Evolutionary conservation across 1,284 basidiomycete genomes (phyloP).

Genomic region (Irpex sp.): DNA sequence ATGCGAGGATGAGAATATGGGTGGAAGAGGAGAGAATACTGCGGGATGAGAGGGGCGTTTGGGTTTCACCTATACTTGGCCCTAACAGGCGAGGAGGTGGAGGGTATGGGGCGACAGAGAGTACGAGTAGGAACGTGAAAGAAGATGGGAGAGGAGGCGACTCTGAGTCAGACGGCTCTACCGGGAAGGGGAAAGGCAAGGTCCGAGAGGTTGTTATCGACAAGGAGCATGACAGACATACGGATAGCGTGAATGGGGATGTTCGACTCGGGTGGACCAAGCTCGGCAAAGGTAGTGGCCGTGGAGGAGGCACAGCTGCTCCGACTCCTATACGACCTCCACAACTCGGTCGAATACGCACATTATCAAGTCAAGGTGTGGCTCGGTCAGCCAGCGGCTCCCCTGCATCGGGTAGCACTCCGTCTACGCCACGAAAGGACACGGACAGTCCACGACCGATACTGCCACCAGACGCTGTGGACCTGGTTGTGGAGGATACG

Average conservation of each 20-base stretch:
- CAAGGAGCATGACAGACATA: slow-evolving; percentile 37
- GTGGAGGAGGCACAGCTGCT: too few species aligned
- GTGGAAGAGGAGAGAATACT: slow-evolving; percentile 69
- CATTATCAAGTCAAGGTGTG: slow-evolving; percentile 13
- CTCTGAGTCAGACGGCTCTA: slow-evolving; percentile 17
- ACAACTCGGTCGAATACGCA: slow-evolving; percentile 19
- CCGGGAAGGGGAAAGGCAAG: slow-evolving; percentile 20
- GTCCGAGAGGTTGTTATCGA: slow-evolving; percentile 33
- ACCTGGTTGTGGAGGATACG: slow-evolving; percentile 68
- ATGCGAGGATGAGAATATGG: slow-evolving; percentile 64
- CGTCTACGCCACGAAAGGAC: slow-evolving; percentile 32
- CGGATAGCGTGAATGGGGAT: slow-evolving; percentile 27
- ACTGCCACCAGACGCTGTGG: slow-evolving; percentile 72
- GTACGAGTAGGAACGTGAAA: background rate
- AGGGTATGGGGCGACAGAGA: slow-evolving; percentile 55
- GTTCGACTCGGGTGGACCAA: slow-evolving; percentile 49
- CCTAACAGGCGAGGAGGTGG: slow-evolving; percentile 23
- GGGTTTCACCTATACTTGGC: slow-evolving; percentile 57
- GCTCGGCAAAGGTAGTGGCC: slow-evolving; percentile 13
- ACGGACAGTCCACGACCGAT: slow-evolving; percentile 29
- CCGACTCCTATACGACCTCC: background rate
- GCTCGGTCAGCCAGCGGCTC: slow-evolving; percentile 10
- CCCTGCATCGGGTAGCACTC: slow-evolving; percentile 29
- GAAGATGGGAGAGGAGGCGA: slow-evolving; percentile 6
- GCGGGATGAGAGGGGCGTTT: slow-evolving; percentile 64